phyloP scores from a whole-genome alignment of 2,329 filamentous ascomycete species.

The Fusarium sp. region DNA sequence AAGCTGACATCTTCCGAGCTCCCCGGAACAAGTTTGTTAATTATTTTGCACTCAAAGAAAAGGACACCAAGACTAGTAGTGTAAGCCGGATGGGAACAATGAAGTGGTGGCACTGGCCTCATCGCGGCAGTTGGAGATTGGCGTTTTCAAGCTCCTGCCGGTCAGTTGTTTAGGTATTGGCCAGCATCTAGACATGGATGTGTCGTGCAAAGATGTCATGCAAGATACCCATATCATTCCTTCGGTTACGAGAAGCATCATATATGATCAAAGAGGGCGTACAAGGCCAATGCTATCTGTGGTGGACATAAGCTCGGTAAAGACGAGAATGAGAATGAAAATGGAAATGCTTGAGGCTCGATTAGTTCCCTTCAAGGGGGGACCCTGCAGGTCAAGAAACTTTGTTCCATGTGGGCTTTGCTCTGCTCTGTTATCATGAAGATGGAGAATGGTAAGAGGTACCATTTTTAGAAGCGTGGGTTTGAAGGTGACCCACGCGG shows the following conservation, averaged over 20 bases:
- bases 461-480: constrained; percentile 17
- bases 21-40: constrained; percentile 10
- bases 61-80: neutral
- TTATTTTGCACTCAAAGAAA: constrained; percentile 2
- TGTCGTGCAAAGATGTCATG: neutral
- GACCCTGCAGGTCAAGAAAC: constrained; percentile 38
- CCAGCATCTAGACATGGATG: neutral
- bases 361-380: constrained; percentile 32
- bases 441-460: constrained; percentile 29
- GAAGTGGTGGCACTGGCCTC: neutral
- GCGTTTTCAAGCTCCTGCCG: neutral
- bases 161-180: neutral
- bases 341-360: constrained; percentile 34
- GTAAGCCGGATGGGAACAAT: neutral
- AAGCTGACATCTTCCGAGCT: constrained; percentile 3
- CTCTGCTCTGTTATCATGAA: constrained; percentile 9
- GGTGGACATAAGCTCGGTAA: constrained; percentile 21
- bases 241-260: constrained; percentile 26
- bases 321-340: constrained; percentile 16
- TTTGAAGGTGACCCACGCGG: constrained; percentile 8
- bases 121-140: constrained; percentile 17
- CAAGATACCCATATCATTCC: constrained; percentile 30
- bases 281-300: neutral
- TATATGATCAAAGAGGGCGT: constrained; percentile 17
- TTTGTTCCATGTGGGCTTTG: constrained; percentile 13